Evolutionary conservation across 2,329 filamentous ascomycete species (phyloP).

Genomic region (Curvularia spicifera): DNA sequence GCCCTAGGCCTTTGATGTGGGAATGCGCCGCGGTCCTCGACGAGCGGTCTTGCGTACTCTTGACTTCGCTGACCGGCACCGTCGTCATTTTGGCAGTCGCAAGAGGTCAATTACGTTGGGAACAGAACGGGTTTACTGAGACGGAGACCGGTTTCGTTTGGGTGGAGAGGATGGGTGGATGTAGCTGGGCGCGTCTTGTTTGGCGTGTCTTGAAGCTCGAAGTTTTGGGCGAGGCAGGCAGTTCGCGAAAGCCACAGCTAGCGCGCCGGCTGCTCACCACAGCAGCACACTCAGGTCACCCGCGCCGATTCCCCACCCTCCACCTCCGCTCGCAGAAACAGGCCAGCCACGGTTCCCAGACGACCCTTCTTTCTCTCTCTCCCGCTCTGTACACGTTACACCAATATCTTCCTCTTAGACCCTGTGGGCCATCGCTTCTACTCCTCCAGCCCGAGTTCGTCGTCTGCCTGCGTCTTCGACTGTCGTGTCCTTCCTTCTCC

Average conservation of each 20-base stretch:
- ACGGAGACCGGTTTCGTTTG: background rate
- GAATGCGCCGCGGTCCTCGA: slow-evolving; percentile 89
- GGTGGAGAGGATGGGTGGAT: slow-evolving; percentile 3
- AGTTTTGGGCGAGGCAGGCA: slow-evolving; percentile 20
- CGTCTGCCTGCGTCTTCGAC: background rate
- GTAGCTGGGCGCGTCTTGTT: slow-evolving; percentile 21
- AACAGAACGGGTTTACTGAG: background rate
- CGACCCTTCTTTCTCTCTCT: background rate
- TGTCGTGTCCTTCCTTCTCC: slow-evolving; percentile 12
- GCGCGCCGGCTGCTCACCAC: slow-evolving; percentile 17
- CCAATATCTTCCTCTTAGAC: background rate
- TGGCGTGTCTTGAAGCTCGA: slow-evolving; percentile 23
- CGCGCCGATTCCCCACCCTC: slow-evolving; percentile 21
- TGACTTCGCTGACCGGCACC: slow-evolving; percentile 75
- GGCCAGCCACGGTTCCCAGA: slow-evolving; percentile 3
- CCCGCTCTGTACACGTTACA: background rate
- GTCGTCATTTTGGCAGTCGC: slow-evolving; percentile 43
- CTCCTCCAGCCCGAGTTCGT: background rate
- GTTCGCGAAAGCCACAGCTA: slow-evolving; percentile 23
- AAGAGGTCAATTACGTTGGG: slow-evolving; percentile 12
- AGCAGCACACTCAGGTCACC: slow-evolving; percentile 11
- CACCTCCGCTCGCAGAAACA: slow-evolving; percentile 20
- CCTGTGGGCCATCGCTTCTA: background rate
- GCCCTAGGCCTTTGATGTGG: slow-evolving; percentile 93
- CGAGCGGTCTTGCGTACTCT: slow-evolving; percentile 87